Evolutionary conservation across 805 yeast genomes (phyloP), one percentile per base, ranked within the genome.

Genomic region (Suhomyces canberraensis): DNA sequence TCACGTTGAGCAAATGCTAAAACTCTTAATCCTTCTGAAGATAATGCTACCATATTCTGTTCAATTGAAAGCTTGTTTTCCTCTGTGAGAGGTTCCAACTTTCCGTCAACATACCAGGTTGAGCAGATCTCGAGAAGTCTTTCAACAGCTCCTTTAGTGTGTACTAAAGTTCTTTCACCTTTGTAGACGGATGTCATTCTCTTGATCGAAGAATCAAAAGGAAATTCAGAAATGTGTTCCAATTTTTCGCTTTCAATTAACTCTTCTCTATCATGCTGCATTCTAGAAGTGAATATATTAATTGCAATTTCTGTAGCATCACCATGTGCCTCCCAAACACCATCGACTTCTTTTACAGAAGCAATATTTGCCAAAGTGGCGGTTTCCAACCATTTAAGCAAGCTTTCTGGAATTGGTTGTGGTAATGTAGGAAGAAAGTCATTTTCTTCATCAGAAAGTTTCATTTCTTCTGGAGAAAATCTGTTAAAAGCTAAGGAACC

Each of bases 301-400:
- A 60, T 59, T 30, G 66, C 66, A 37, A 59, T 57, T 43, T 60
- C 66, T 16, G 66, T 60, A 13, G 66, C 60, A 48, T 60, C 66
- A 17, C 66, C 66, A 53, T 47, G 68, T 21, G 54, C 69, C 44
- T 55, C 66, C 73, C 73, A 51, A 34, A 45, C 58, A 42, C 56
- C 36, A 4, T 56, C 60, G 19, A 56, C 47, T 19, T 51, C 54
- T 16, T 59, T 51, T 16, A 68, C 59, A n/a, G 65, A 56, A 19
- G 76, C 71, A 35, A 69, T 54, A 36, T 67, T 59, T 16, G 71
- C 66, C 28, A 70, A 57, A 30, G 64, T 53, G 7, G 71, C 70
- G 29, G 69, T 52, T 29, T 46, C 46, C 21, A 58, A 40, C 64
- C 57, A 65, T 39, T 30, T 40, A 29, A 29, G 46, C 44, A 47